These are phyloP conservation scores for Colletotrichum camelliae DNA, from an alignment of 2,329 filamentous ascomycete species.

Conservation along the genomic window DNA sequence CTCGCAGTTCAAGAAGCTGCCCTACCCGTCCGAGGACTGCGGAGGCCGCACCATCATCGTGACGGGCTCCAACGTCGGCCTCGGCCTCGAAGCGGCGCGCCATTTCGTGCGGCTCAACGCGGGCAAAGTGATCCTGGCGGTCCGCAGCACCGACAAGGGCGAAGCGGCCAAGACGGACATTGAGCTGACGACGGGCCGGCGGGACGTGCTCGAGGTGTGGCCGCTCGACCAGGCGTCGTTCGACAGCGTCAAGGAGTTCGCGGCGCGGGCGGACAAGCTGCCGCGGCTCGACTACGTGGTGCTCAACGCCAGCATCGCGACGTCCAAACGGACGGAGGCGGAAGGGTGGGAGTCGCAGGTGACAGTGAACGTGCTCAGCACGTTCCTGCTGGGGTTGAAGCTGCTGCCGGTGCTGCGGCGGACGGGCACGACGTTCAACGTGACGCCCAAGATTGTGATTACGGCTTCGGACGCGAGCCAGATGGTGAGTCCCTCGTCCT, in stretches of 20 bases:
- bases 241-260: conserved; percentile 39
- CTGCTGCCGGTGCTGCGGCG: conserved; percentile 46
- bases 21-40: conserved; percentile 36
- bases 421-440: conserved; percentile 36
- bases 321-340: conserved; percentile 11
- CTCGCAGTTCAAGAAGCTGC: conserved; percentile 30
- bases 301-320: conserved; percentile 38
- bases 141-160: conserved; percentile 43
- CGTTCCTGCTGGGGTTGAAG: conserved; percentile 47
- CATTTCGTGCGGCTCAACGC: conserved; percentile 45
- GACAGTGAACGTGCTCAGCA: conserved; percentile 53
- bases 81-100: conserved; percentile 47
- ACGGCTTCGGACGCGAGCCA: conserved; percentile 44
- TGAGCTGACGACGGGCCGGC: conserved; percentile 5
- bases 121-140: conserved; percentile 46
- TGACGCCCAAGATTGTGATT: conserved; percentile 40
- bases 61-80: conserved; percentile 48
- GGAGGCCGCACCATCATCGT: conserved; percentile 42
- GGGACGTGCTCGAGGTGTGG: conserved; percentile 45
- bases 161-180: conserved; percentile 43
- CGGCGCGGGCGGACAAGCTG: conserved; percentile 29
- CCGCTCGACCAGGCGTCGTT: conserved; percentile 41
- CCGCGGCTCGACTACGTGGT: conserved; percentile 41
- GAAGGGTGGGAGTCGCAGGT: conserved; percentile 49
- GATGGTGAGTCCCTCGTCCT: conserved; percentile 18